Base-by-base conservation (phyloP, 2,329 filamentous ascomycete species). In the Penicillium sp. region DNA sequence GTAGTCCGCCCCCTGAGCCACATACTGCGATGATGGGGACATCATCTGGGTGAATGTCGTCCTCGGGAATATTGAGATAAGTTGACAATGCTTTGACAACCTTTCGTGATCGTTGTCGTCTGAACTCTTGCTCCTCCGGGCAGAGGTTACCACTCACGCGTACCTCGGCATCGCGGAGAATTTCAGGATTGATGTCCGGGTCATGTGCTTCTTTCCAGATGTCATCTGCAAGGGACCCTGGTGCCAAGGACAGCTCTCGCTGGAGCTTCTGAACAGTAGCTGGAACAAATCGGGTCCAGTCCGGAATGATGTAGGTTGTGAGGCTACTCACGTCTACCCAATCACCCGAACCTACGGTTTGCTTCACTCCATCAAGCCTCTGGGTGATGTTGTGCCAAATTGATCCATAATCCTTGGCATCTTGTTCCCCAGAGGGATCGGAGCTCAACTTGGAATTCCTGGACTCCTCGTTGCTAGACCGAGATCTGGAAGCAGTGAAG, bases 131-230 rank as follows among this genome's bases (percentile, higher is more conserved):
- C 70, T 99, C 94, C 56, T 97, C 92, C 1, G 84, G 79, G 61
- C 94, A 97, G 1, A 99, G 80, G 7, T 90, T 85, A 16, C 84
- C 77, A 0, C 92, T 94, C 4, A 97, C 85, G 21, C 94, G 85
- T 1, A 99, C 94, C 18, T 78, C 80, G 16, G 93, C 92, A 39
- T 90, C 84, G 76, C 88, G 91, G 31, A 84, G 77, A 54, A 97
- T 95, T 70, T 99, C 94, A 0, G 93, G 93, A 63, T 97, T 90
- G 58, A 89, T 79, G 45, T 85, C 79, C 0, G 92, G 85, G 67
- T 97, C 90, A 54, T 92, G 89, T 1, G 94, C 91, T 65, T 97
- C 93, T 59, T 81, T 80, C 94, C 94, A 97, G 54, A 99, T 94
- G 62, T 97, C 90, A 67, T 95, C 88, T 11, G 93, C 91, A 40